Evolutionary conservation across 257 asterid species (phyloP), one percentile per base, ranked within the genome.

Genomic region (Marsdenia floribunda): DNA sequence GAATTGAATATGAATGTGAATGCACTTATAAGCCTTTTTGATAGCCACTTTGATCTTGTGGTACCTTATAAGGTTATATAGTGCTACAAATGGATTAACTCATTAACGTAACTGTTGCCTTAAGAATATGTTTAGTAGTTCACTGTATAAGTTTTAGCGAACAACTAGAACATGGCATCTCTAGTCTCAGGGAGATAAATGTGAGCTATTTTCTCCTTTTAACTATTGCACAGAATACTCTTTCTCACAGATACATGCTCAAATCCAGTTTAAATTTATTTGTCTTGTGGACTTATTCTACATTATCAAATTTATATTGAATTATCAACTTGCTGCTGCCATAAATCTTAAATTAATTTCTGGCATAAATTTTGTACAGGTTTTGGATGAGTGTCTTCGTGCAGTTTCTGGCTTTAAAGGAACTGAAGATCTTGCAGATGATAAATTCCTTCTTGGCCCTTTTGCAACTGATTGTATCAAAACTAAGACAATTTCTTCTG

Each of bases 321-420:
- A 52, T 53, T 75, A 59, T 16, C 63, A 50, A 8, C 47, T 75
- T 38, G 47, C 10, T 1, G 18, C 33, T 16, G n/a, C 18, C 61
- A 10, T 40, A 52, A 71, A 63, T 33, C 69, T 63, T 35, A 63
- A 35, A 65, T 18, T 46, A 53, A 52, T 52, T 16, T 21, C 15
- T 68, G 72, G n/a, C 37, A 68, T 68, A 71, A 55, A 64, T 29
- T 70, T 73, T 82, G 69, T 82, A 70, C 91, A 93, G 98, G 90
- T 91, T 80, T 79, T 93, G 83, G 98, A 93, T 87, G 97, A 91
- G 84, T 86, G 91, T 81, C 96, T 93, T 79, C 98, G 98, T 80
- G 98, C 98, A 60, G 85, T 90, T 65, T 90, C 97, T 76, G 96
- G 93, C 75, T 93, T 93, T 86, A 88, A 87, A 84, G 98, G 98